A percentile compares a stretch with the other conserved stretches of the same genome.
These are phyloP conservation scores for Malassezia sympodialis DNA, from an alignment of 1,284 basidiomycete genomes.

Conservation along the genomic window DNA sequence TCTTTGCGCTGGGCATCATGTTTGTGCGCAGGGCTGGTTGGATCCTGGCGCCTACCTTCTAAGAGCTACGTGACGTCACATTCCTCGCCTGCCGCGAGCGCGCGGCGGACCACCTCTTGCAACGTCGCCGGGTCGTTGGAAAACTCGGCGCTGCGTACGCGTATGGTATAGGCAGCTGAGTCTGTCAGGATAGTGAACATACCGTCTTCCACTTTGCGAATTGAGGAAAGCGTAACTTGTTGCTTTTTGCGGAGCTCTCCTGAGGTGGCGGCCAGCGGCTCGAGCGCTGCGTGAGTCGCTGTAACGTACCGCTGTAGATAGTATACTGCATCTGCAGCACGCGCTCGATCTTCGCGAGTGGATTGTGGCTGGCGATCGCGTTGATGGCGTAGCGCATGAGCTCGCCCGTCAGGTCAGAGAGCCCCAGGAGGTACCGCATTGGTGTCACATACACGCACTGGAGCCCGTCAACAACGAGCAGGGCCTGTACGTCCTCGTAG, in stretches of 20 bases:
- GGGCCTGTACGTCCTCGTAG: constrained; percentile 59
- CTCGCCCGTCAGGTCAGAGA: constrained; percentile 89
- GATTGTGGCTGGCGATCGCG: constrained; percentile 26
- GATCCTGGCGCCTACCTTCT: constrained; percentile 34
- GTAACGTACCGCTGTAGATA: constrained; percentile 19
- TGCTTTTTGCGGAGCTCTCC: constrained; percentile 77
- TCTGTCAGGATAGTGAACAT: constrained; percentile 25
- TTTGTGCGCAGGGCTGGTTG: constrained; percentile 34
- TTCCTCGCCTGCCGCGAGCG: not conserved
- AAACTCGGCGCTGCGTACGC: constrained; percentile 15
- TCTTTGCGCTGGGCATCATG: constrained; percentile 35
- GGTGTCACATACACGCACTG: constrained; percentile 48
- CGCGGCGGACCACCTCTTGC: constrained; percentile 14
- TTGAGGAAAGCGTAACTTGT: constrained; percentile 66
- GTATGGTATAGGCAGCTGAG: constrained; percentile 13
- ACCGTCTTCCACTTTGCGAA: constrained; percentile 93
- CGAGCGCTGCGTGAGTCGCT: constrained; percentile 57
- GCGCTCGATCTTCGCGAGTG: constrained; percentile 18
- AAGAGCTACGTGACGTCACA: constrained; percentile 6
- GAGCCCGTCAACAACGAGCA: constrained; percentile 10
- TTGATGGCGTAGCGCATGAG: constrained; percentile 82
- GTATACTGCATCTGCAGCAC: constrained; percentile 28
- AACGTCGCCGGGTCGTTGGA: constrained; percentile 7
- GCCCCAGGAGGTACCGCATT: constrained; percentile 78
- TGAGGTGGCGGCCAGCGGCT: constrained; percentile 60